A percentile compares a stretch with the other conserved stretches of the same genome.
Evolutionary conservation across 164 flowering plant genomes (phyloP).

Genomic region (Chloranthus sessilifolius): DNA sequence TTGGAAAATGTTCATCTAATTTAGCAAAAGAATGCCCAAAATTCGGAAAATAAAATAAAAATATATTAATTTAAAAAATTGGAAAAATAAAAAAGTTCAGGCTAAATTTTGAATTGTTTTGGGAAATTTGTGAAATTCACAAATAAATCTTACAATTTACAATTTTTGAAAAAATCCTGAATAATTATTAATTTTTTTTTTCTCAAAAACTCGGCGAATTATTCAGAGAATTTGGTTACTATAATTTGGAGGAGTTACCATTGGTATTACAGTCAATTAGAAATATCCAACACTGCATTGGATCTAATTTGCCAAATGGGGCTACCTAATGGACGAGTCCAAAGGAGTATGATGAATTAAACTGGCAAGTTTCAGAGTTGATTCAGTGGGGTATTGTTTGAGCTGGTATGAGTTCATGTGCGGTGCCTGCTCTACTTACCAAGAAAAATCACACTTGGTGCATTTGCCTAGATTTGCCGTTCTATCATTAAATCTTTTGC

Average conservation of each 20-base stretch:
- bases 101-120: too few relatives aligned
- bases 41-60: too few relatives aligned
- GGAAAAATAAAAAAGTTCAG: too few relatives aligned
- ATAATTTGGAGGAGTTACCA: not conserved
- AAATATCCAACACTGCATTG: not conserved
- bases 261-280: slow-evolving; percentile 2
- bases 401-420: slow-evolving; percentile 7
- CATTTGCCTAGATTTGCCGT: not conserved
- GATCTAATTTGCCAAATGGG: slow-evolving; percentile 1
- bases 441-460: slow-evolving; percentile 1
- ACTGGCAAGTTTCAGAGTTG: slow-evolving; percentile 5
- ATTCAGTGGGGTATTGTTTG: not conserved
- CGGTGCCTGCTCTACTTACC: not conserved
- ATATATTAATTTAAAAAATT: too few relatives aligned
- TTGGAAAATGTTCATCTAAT: too few relatives aligned
- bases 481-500: slow-evolving; percentile 4
- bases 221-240: too few relatives aligned
- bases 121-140: too few relatives aligned
- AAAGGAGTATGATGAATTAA: slow-evolving; percentile 8
- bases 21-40: too few relatives aligned
- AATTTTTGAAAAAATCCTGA: too few relatives aligned
- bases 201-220: too few relatives aligned
- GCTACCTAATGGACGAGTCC: slow-evolving; percentile 8
- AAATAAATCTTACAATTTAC: too few relatives aligned
- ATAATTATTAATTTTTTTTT: too few relatives aligned